Evolutionary conservation across 352 stramenopile species (phyloP).

Genomic region (Phytophthora boehmeriae): DNA sequence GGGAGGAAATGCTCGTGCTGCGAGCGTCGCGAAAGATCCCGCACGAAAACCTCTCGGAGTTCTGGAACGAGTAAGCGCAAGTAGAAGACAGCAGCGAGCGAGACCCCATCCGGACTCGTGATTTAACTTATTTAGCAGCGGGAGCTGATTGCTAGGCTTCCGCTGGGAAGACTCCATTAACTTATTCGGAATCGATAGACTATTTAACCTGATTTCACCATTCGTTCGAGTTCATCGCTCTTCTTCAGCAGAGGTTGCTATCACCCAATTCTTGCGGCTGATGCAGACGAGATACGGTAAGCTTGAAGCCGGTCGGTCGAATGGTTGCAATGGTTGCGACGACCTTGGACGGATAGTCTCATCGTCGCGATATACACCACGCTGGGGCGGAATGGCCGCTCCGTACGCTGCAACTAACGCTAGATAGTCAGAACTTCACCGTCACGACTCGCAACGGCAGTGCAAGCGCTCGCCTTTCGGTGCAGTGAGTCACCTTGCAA

Average conservation of each 20-base stretch:
- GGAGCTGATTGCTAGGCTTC: conserved; percentile 23
- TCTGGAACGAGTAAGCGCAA: conserved; percentile 56
- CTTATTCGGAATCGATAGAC: conserved; percentile 37
- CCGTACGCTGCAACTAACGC: too few relatives aligned
- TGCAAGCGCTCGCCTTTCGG: conserved; percentile 18
- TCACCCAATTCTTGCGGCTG: not conserved
- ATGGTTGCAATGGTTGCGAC: too few relatives aligned
- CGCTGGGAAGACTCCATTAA: conserved; percentile 26
- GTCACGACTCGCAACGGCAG: too few relatives aligned
- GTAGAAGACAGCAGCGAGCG: conserved; percentile 1
- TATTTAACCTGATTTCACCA: conserved; percentile 37
- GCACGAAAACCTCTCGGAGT: conserved; percentile 75
- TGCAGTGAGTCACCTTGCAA: conserved; percentile 12
- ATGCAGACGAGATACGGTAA: too few relatives aligned
- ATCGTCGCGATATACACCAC: too few relatives aligned
- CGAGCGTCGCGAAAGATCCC: conserved; percentile 75
- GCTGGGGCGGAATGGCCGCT: too few relatives aligned
- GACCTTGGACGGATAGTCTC: too few relatives aligned
- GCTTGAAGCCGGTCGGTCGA: too few relatives aligned
- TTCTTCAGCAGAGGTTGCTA: not conserved
- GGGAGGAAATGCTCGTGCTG: conserved; percentile 82
- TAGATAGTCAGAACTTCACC: too few relatives aligned
- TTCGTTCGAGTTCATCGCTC: not conserved
- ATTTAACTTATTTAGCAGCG: conserved; percentile 27
- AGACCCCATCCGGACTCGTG: conserved; percentile 9